Evolutionary conservation across 2,329 filamentous ascomycete genomes (phyloP), one percentile per base, ranked within the genome.

Genomic region (Spiromastix sp.): DNA sequence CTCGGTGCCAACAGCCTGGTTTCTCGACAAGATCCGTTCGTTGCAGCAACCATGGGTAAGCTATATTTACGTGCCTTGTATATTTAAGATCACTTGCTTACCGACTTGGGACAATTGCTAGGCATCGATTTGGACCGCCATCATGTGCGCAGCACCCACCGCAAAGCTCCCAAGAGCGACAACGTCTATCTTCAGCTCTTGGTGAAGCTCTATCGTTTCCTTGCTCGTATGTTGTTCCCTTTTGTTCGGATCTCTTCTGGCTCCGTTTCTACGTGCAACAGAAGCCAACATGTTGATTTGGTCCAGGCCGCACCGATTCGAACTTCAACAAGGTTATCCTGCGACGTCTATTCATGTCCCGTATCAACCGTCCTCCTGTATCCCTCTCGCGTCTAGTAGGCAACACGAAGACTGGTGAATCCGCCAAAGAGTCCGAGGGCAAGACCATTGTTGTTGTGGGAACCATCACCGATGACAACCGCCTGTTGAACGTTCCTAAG

Each of bases 251-350:
- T 15, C 38, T 45, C 42, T 41, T 42, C 32, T 37, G 28, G 34
- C 19, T 30, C 33, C 39, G n/a, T 27, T 15, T 12, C 13, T 21
- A n/a, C n/a, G n/a, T n/a, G n/a, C n/a, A n/a, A n/a, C n/a, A 29
- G 37, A n/a, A 24, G 7, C 7, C 21, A 24, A 24, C n/a, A 7
- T 24, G 26, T 31, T 25, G 36, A 32, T 43, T 35, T 26, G 26
- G 30, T 10, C 3, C 30, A 93, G 85, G 86, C 71, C 87, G 91
- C 63, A 98, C 91, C 64, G 91, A 96, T 67, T 77, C 85, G 50
- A 77, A 77, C 71, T 98, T 98, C 84, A 98, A 98, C 83, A 93
- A 94, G 77, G 84, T 91, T 59, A 79, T 98, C 62, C 84, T 98
- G 59, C 86, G 89, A 66, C 85, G 91, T 60, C 82, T 98, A 45